Percentiles rank a stretch among this genome's conserved stretches.
Conservation (phyloP, 169 alveolate species). For the Cryptosporidium sp. region DNA sequence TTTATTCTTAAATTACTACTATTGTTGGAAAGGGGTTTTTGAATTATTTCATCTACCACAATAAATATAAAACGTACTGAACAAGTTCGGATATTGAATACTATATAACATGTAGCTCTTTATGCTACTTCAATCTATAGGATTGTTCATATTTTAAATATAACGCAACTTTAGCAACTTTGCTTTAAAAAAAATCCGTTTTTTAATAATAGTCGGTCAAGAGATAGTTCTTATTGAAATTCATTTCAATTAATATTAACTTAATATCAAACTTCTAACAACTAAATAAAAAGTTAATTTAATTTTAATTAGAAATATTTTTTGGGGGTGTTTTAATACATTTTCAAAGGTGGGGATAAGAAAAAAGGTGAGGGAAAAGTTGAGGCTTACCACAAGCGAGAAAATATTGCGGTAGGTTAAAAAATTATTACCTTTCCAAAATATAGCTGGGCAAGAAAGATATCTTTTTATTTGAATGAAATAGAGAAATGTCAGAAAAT, state of each 20-base stretch:
- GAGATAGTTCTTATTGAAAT: neutral
- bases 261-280: neutral
- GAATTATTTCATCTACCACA: no score
- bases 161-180: neutral
- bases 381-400: neutral
- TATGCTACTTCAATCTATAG: no score
- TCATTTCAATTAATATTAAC: neutral
- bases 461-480: neutral
- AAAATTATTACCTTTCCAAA: conserved; percentile 16
- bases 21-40: no score
- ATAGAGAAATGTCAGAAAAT: conserved; percentile 44
- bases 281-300: neutral
- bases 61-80: neutral
- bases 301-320: neutral
- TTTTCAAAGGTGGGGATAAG: conserved; percentile 32
- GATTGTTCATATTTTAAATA: neutral
- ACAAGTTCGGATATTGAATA: neutral
- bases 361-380: conserved; percentile 48
- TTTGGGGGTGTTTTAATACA: neutral
- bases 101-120: no score
- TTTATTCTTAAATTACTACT: no score
- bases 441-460: conserved; percentile 1
- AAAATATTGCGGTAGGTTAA: conserved; percentile 33
- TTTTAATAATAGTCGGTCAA: neutral
- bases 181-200: no score